phyloP scores from a whole-genome alignment of 1,139 yeast species.

The Kurtzmaniella quercitrusa region DNA sequence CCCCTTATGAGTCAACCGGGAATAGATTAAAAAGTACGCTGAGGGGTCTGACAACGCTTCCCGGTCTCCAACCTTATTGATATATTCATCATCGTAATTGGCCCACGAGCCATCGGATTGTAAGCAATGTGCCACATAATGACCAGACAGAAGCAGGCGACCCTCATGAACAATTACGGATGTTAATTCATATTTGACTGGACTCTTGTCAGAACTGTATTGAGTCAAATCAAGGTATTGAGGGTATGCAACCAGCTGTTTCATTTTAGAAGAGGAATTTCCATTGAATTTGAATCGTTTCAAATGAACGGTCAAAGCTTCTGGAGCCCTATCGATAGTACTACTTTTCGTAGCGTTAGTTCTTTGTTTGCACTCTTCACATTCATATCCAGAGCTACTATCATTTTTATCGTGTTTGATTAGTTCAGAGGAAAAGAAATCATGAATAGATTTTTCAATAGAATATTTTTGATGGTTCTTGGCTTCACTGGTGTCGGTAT shows the following conservation, averaged over 20 bases:
- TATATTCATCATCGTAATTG: conserved; percentile 89
- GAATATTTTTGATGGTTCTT: conserved; percentile 38
- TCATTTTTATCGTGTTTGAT: conserved; percentile 65
- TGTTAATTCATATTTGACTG: conserved; percentile 67
- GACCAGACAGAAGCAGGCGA: conserved; percentile 88
- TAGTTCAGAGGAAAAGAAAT: conserved; percentile 77
- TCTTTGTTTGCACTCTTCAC: conserved; percentile 78
- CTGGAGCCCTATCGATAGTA: conserved; percentile 79
- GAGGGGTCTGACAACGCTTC: conserved; percentile 78
- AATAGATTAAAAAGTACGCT: conserved; percentile 85
- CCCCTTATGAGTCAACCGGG: conserved; percentile 58
- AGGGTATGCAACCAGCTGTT: conserved; percentile 80
- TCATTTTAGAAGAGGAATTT: conserved; percentile 71
- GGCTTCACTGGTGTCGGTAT: conserved; percentile 16
- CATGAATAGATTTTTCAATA: conserved; percentile 68
- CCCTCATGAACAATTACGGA: conserved; percentile 95
- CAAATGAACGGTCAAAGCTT: conserved; percentile 78
- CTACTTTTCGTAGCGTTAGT: conserved; percentile 77
- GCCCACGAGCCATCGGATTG: conserved; percentile 94
- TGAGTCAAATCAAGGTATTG: conserved; percentile 68
- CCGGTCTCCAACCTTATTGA: conserved; percentile 67
- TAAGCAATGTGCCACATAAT: conserved; percentile 83
- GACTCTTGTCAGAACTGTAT: conserved; percentile 47
- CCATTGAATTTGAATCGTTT: conserved; percentile 90
- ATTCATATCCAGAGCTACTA: conserved; percentile 64